Base-by-base conservation (phyloP, 352 stramenopile genomes). In the Phytophthora multivora region DNA sequence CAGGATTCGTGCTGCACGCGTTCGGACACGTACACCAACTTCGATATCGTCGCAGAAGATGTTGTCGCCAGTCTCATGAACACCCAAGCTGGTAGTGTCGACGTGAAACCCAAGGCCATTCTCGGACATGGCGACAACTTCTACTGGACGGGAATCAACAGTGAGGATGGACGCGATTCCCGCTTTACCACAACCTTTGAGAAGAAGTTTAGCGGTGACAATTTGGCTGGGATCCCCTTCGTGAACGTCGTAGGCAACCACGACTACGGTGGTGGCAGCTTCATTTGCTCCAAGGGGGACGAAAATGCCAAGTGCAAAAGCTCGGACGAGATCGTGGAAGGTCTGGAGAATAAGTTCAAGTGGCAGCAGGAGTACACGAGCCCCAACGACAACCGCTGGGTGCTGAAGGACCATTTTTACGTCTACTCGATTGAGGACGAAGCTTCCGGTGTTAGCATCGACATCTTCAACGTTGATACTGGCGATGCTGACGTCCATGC, bases 91-190 rank as follows among this genome's bases (percentile, higher is more conserved):
- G 66, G 47, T 2, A 60, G 63, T 8, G 54, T 63, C 2, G 62
- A 78, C n/a, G 46, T 71, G 16, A 82, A 85, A 48, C 80, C 79
- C 5, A 80, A 87, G 51, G 69, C 66, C 9, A 75, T 90, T 39
- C 46, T 88, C n/a, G 71, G 80, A 16, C 80, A 90, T 51, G 80
- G 76, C 16, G 79, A 89, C 54, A 87, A 87, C 51, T 87, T 89
- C 19, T 89, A 89, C 65, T 86, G 73, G 70, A 75, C 72, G n/a
- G 79, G 77, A 30, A 85, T 89, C 28, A 69, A 71, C 49, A 75
- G 66, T 46, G 58, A 65, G 15, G 56, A 61, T 13, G 77, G 71
- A 55, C 63, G 79, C 25, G 50, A 69, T 51, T 80, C 75, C 7
- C 76, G 79, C 1, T 87, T 89, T 51, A 70, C 66, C 2, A 72